Base-by-base conservation (phyloP, 2,329 filamentous ascomycete genomes). In the Colletotrichum musicola region DNA sequence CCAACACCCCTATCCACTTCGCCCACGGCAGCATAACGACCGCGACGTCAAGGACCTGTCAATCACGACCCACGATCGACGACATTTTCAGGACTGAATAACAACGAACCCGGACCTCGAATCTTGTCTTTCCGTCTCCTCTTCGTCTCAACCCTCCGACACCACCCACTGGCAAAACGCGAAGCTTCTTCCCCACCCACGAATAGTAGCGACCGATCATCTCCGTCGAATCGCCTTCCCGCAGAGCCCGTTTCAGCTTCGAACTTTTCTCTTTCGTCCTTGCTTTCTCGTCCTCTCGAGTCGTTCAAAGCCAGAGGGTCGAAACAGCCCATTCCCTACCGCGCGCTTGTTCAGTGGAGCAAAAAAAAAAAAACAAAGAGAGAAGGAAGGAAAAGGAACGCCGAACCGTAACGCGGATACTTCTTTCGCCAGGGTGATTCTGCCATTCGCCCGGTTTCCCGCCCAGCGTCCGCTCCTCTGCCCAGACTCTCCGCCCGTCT, bases 291-390 rank as follows among this genome's bases (percentile, higher is more conserved):
- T 20, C 50, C 50, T 25, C 13, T 30, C 50, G 18, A 53, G 22
- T 20, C 12, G 18, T 6, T 22, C 20, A 18, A 46, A 18, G 44
- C 27, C 27, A 55, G 6, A 44, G 50, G 50, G 18, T 18, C 63
- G 49, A 25, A 40, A 44, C 47, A 64, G 53, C 64, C 47, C 35
- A 46, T 27, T n/a, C 22, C 54, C 64, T 64, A 56, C 54, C 68
- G 68, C 68, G 59, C 68, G 68, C 64, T 70, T 70, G 68, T 68
- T 70, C 64, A 68, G 68, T 70, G 68, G 64, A 16, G 53, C 22
- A 25, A 25, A 25, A 3, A 60, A 7, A 14, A n/a, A 13, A 13
- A 25, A 25, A 25, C 3, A 60, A 7, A 14, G 27, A 13, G 18
- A 47, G 5, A 62, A 16, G 18, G 35, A 3, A 47, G 4, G 40